These are phyloP conservation scores for Melastoma candidum DNA, from an alignment of 441 rosid genomes.

Conservation along the genomic window DNA sequence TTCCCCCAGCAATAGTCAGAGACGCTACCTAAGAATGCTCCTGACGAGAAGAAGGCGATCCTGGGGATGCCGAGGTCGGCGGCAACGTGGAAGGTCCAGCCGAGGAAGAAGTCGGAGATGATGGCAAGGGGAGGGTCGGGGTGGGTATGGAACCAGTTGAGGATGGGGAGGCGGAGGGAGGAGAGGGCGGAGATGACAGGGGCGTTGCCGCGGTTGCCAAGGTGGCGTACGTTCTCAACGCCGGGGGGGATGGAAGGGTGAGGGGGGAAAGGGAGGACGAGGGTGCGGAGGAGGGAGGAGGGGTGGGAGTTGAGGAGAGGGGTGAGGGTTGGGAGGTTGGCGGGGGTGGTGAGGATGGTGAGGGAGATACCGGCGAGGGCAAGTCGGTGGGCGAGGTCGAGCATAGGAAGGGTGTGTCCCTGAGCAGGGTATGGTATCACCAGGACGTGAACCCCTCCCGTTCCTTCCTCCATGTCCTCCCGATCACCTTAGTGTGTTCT, in stretches of 20 bases:
- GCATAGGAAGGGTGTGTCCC: constrained; percentile 38
- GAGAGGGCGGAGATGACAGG: constrained; percentile 27
- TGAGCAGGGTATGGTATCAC: constrained; percentile 52
- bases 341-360: constrained; percentile 41
- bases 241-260: constrained; percentile 38
- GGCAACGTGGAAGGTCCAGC: constrained; percentile 44
- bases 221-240: constrained; percentile 36
- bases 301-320: constrained; percentile 37
- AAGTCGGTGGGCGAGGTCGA: constrained; percentile 48
- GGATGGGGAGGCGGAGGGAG: constrained; percentile 28
- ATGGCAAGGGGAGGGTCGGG: constrained; percentile 38
- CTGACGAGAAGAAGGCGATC: constrained; percentile 31
- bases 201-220: constrained; percentile 29
- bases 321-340: constrained; percentile 33
- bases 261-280: constrained; percentile 36
- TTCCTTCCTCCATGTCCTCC: too few relatives aligned
- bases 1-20: constrained; percentile 17
- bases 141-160: constrained; percentile 37
- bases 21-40: constrained; percentile 24
- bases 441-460: constrained; percentile 23
- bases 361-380: constrained; percentile 24
- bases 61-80: constrained; percentile 26
- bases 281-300: constrained; percentile 9
- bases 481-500: too few relatives aligned
- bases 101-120: constrained; percentile 59